These are phyloP conservation scores for Salvia miltiorrhiza DNA, from an alignment of 257 asterid species.

Conservation along the genomic window DNA sequence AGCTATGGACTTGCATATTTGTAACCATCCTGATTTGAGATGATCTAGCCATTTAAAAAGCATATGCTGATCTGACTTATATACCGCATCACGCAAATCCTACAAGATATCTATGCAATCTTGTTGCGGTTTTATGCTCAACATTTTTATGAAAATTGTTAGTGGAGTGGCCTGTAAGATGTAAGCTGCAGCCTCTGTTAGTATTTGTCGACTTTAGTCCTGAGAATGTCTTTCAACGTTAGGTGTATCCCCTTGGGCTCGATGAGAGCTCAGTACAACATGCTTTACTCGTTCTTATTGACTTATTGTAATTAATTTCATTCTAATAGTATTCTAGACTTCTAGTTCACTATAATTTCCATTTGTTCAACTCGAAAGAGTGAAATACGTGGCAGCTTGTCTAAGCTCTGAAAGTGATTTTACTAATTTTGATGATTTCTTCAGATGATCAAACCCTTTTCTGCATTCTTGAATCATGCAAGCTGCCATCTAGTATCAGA, in stretches of 20 bases:
- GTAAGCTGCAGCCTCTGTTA: not conserved
- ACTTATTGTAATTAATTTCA: not conserved
- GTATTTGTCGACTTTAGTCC: not conserved
- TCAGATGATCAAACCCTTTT: slow-evolving; percentile 46
- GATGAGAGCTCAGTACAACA: not conserved
- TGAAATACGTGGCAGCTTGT: not conserved
- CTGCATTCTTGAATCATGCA: slow-evolving; percentile 53
- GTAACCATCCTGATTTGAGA: not conserved
- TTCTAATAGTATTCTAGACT: not conserved
- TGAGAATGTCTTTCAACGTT: not conserved
- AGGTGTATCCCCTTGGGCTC: not conserved
- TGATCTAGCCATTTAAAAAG: not conserved
- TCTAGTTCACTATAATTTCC: not conserved
- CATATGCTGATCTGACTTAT: not conserved
- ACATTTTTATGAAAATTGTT: not conserved
- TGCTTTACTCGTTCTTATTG: too few relatives aligned
- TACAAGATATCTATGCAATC: not conserved
- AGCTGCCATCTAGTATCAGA: slow-evolving; percentile 30
- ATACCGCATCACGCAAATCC: not conserved
- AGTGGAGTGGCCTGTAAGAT: not conserved
- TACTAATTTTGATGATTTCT: slow-evolving; percentile 2
- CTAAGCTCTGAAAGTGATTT: not conserved
- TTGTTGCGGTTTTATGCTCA: too few relatives aligned
- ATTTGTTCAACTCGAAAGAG: not conserved
- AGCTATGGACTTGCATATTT: not conserved